Conservation (phyloP, 345 rosid genomes). For the Psidium friedrichsthalianum region DNA sequence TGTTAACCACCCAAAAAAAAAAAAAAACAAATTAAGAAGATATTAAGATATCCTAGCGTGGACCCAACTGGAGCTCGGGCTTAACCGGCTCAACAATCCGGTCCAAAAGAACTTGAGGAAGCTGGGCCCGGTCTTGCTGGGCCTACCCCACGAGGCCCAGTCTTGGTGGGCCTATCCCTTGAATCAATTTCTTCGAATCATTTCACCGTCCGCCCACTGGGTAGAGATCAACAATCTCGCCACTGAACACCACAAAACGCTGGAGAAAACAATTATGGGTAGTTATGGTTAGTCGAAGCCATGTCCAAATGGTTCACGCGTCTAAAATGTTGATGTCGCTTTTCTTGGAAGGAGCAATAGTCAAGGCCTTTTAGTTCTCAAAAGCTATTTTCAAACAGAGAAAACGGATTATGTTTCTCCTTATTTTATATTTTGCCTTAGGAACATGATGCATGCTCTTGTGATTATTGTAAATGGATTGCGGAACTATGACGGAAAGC, state of each 20-base stretch:
- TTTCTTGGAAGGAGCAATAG: background rate
- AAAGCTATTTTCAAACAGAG: too few relatives aligned
- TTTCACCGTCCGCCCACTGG: background rate
- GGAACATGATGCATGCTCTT: background rate
- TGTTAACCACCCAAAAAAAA: background rate
- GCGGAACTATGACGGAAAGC: background rate
- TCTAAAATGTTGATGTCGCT: fast-evolving
- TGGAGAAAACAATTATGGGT: background rate
- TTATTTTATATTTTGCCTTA: background rate
- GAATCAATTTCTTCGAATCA: background rate
- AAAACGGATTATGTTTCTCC: fast-evolving
- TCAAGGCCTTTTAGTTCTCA: background rate
- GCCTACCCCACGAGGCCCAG: background rate
- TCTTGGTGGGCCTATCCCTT: background rate
- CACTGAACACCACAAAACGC: background rate
- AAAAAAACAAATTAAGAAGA: background rate
- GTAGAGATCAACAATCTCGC: too few relatives aligned
- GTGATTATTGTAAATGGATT: background rate
- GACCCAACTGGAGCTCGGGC: background rate
- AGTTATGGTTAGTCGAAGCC: background rate
- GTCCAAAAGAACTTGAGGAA: background rate
- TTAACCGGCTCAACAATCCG: background rate
- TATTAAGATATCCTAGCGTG: background rate
- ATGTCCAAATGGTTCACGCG: background rate
- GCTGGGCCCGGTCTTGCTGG: background rate